Evolutionary conservation across 2,329 filamentous ascomycete genomes (phyloP).

Genomic region (Aspergillus sp.): DNA sequence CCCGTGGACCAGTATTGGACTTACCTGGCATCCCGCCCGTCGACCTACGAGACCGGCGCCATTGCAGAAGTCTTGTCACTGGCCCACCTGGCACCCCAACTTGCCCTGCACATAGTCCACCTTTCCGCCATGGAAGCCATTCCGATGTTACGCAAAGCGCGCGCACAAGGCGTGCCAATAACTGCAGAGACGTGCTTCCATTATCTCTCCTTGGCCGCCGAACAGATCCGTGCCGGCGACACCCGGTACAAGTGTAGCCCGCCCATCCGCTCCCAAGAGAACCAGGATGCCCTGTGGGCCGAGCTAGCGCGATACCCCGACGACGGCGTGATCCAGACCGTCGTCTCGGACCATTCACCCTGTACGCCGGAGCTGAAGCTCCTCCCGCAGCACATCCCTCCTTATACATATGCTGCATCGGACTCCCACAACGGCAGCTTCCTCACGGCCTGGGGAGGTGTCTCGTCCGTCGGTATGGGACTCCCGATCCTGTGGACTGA

Average conservation of each 20-base stretch:
- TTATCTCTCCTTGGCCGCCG: constrained; percentile 81
- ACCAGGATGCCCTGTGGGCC: constrained; percentile 83
- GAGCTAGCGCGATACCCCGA: constrained; percentile 63
- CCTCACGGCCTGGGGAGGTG: constrained; percentile 94
- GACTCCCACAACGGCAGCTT: constrained; percentile 66
- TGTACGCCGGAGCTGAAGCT: constrained; percentile 95
- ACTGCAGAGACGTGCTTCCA: constrained; percentile 96
- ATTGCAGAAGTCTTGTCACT: constrained; percentile 85
- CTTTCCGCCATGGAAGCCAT: constrained; percentile 87
- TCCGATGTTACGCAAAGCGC: constrained; percentile 73
- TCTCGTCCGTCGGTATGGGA: constrained; percentile 89
- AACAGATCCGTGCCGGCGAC: constrained; percentile 79
- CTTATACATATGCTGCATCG: constrained; percentile 30
- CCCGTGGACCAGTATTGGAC: constrained; percentile 77
- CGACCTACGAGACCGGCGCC: constrained; percentile 86
- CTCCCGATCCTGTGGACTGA: constrained; percentile 88
- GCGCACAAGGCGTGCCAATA: constrained; percentile 73
- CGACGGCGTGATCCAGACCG: constrained; percentile 81
- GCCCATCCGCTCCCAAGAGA: constrained; percentile 76
- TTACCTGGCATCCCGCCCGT: constrained; percentile 87
- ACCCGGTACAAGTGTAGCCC: constrained; percentile 95
- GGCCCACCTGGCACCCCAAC: constrained; percentile 73
- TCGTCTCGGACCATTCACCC: constrained; percentile 94
- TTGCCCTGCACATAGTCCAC: constrained; percentile 92
- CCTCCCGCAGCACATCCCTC: constrained; percentile 69